Evolutionary conservation across 768 basidiomycete species (phyloP).

Genomic region (Xerocomus spinulosus): DNA sequence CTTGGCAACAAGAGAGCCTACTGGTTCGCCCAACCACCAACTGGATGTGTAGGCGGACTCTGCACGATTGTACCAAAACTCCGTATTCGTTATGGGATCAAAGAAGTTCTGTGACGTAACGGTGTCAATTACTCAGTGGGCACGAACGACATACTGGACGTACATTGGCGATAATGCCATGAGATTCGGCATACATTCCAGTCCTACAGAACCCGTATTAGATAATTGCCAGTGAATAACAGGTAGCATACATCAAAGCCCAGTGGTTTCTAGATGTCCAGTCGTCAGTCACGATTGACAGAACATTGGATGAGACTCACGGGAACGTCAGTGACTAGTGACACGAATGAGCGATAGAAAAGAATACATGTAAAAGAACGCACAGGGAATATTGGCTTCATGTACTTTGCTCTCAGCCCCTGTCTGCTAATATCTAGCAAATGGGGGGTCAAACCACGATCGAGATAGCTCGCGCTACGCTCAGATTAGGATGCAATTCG

Average conservation of each 20-base stretch:
- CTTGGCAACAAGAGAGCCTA: constrained; percentile 33
- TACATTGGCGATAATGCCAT: constrained; percentile 89
- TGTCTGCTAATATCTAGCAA: constrained; percentile 73
- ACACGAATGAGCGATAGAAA: constrained; percentile 1
- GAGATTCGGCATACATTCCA: constrained; percentile 83
- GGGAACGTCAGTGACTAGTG: constrained; percentile 83
- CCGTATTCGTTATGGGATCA: constrained; percentile 59
- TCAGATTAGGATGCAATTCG: constrained; percentile 2
- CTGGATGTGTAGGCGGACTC: constrained; percentile 58
- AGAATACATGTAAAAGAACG: constrained; percentile 33
- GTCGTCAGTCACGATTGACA: background rate
- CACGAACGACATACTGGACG: constrained; percentile 12
- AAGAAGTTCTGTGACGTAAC: constrained; percentile 65
- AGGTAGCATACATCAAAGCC: constrained; percentile 62
- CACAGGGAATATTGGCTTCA: constrained; percentile 86
- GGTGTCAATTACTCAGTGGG: background rate
- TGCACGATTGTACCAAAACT: constrained; percentile 69
- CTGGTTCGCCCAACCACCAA: constrained; percentile 93
- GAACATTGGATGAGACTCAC: constrained; percentile 40
- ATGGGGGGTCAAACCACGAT: constrained; percentile 81
- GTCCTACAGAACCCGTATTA: constrained; percentile 52
- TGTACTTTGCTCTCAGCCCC: constrained; percentile 82
- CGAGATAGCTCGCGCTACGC: constrained; percentile 77
- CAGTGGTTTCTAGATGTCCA: constrained; percentile 72
- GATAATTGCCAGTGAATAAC: background rate